Percentiles rank a stretch among this genome's conserved stretches.
phyloP scores from a whole-genome alignment of 257 asterid species.

The Thymus quinquecostatus region DNA sequence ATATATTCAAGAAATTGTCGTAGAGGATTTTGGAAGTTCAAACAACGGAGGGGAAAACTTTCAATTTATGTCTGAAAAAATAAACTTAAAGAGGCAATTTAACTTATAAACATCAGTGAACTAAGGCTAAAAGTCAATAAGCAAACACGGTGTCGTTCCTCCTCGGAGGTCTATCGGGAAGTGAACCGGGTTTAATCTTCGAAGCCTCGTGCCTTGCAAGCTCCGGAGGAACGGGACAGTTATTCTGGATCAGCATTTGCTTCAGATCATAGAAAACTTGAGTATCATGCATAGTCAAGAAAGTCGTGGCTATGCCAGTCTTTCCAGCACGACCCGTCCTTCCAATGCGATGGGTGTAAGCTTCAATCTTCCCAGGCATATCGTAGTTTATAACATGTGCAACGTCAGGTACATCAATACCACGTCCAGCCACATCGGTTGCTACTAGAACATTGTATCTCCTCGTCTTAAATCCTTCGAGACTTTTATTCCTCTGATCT shows the following conservation, averaged over 20 bases:
- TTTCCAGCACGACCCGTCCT: conserved; percentile 76
- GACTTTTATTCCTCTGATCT: conserved; percentile 61
- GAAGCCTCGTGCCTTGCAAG: conserved; percentile 55
- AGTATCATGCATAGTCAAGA: conserved; percentile 64
- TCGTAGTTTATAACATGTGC: conserved; percentile 66
- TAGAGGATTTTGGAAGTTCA: too few species aligned
- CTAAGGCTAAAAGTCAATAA: conserved; percentile 28
- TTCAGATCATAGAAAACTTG: conserved; percentile 63
- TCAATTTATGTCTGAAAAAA: too few species aligned
- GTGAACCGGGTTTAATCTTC: conserved; percentile 49
- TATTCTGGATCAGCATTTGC: conserved; percentile 66
- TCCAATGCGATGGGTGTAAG: conserved; percentile 69
- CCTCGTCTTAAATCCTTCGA: conserved; percentile 64
- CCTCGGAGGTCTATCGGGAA: conserved; percentile 56
- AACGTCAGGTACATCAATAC: conserved; percentile 67
- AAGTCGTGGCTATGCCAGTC: conserved; percentile 65
- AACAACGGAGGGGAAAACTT: too few species aligned
- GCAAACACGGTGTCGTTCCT: conserved; percentile 50
- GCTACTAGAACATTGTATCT: conserved; percentile 63
- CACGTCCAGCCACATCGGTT: conserved; percentile 72
- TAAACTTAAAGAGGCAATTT: too few species aligned
- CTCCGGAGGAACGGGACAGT: conserved; percentile 57
- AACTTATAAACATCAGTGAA: too few species aligned
- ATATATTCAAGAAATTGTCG: too few species aligned
- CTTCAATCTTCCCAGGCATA: conserved; percentile 62